Evolutionary conservation across 306 rosid genomes (phyloP).

Genomic region (peach (Prunus persica)): DNA sequence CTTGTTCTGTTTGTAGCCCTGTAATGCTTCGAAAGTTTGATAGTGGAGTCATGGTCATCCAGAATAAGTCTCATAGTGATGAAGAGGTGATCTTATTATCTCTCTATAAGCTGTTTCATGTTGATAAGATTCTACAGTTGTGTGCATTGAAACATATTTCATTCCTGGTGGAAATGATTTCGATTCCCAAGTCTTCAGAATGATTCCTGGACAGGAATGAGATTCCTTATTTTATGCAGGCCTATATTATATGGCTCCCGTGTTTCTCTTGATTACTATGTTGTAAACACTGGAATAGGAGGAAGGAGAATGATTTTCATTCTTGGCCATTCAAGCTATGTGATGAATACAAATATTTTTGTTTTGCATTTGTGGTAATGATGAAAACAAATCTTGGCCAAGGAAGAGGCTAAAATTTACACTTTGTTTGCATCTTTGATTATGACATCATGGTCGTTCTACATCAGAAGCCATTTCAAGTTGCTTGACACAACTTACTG

Average conservation of each 20-base stretch:
- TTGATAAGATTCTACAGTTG: not conserved
- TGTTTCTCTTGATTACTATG: not conserved
- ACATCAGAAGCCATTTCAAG: slow-evolving; percentile 16
- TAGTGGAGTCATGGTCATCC: slow-evolving; percentile 98
- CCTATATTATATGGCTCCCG: not conserved
- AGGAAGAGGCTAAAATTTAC: not conserved
- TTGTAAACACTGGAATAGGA: not conserved
- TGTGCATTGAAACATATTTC: not conserved
- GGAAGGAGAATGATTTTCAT: not conserved
- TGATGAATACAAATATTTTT: not conserved
- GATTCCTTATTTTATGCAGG: not conserved
- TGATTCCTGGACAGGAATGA: not conserved
- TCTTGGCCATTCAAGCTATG: not conserved
- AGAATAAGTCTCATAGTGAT: slow-evolving; percentile 88
- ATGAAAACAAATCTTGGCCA: not conserved
- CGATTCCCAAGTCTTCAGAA: not conserved
- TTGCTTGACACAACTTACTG: slow-evolving; percentile 9
- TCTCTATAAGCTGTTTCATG: not conserved
- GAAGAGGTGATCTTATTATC: slow-evolving; percentile 55
- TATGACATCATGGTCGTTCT: slow-evolving; percentile 9
- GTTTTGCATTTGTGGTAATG: not conserved
- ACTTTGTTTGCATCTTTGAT: not conserved
- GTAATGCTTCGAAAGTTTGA: slow-evolving; percentile 90
- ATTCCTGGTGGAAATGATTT: not conserved
- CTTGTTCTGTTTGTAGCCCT: slow-evolving; percentile 44